Conservation (phyloP, 495 filamentous ascomycete species). For the Paragyromitra xinjiangensis region DNA sequence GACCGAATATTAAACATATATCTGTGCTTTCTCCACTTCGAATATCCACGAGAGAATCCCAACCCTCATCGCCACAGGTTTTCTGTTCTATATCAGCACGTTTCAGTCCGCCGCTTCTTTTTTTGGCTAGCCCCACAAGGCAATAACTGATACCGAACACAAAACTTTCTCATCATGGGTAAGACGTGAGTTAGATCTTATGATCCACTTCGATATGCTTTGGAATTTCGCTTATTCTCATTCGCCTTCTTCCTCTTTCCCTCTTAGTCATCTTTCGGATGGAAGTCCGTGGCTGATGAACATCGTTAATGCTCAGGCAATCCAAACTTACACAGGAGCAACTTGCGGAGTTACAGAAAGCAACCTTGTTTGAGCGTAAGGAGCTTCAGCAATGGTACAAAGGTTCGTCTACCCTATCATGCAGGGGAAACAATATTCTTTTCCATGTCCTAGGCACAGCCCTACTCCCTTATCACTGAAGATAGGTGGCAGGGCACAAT, state of each 20-base stretch:
- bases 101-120: background rate
- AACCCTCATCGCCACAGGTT: background rate
- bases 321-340: slow-evolving; percentile 95
- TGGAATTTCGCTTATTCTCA: slow-evolving; percentile 31
- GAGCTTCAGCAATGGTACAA: slow-evolving; percentile 99
- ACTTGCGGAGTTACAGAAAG: slow-evolving; percentile 91
- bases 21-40: background rate
- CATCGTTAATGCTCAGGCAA: slow-evolving; percentile 66
- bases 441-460: background rate
- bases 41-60: background rate
- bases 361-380: slow-evolving; percentile 99
- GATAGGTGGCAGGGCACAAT: background rate
- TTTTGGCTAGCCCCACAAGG: background rate
- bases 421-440: background rate
- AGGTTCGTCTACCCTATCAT: slow-evolving; percentile 65
- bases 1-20: background rate
- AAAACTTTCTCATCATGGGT: slow-evolving; percentile 58
- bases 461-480: too few relatives aligned
- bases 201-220: slow-evolving; percentile 21
- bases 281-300: background rate
- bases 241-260: background rate
- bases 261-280: background rate
- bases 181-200: slow-evolving; percentile 61
- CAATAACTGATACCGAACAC: slow-evolving; percentile 12
- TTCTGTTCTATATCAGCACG: background rate